These are phyloP conservation scores for Dendrostoma leiphaemia DNA, from an alignment of 2,329 filamentous ascomycete genomes.

Conservation along the genomic window DNA sequence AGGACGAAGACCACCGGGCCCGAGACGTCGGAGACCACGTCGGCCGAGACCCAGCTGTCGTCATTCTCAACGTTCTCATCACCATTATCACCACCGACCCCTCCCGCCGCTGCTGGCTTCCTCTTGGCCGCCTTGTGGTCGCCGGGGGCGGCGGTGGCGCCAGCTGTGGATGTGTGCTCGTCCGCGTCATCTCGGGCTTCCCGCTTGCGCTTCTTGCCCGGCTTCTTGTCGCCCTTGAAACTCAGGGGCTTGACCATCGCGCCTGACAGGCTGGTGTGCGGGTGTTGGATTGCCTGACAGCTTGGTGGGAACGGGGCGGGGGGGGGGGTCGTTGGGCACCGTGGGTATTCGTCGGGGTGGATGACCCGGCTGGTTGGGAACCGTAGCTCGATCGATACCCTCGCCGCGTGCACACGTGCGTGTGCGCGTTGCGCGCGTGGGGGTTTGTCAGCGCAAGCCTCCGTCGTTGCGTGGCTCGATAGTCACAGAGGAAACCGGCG, in stretches of 20 bases:
- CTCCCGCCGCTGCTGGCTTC: constrained; percentile 31
- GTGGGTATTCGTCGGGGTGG: too few species aligned
- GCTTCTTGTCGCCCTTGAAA: constrained; percentile 97
- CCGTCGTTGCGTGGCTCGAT: too few species aligned
- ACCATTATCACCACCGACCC: too few species aligned
- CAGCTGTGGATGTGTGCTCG: too few species aligned
- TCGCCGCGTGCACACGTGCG: too few species aligned
- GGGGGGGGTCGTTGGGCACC: too few species aligned
- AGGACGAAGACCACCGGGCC: constrained; percentile 84
- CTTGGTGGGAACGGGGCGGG: too few species aligned
- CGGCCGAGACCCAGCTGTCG: constrained; percentile 90
- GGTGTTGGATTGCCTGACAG: neutral
- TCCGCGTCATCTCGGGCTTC: constrained; percentile 14
- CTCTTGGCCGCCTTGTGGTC: constrained; percentile 32
- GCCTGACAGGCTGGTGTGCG: constrained; percentile 9
- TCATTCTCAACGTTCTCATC: constrained; percentile 54
- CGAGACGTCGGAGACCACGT: constrained; percentile 68
- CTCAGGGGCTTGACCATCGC: constrained; percentile 83
- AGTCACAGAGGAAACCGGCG: constrained; percentile 1
- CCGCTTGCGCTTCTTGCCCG: constrained; percentile 61
- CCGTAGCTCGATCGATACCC: too few species aligned
- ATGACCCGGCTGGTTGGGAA: too few species aligned
- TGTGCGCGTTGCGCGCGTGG: too few species aligned
- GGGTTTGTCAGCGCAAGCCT: too few species aligned
- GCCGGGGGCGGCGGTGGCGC: constrained; percentile 66